A percentile compares a stretch with the other conserved stretches of the same genome.
phyloP scores from a whole-genome alignment of 2,329 filamentous ascomycete genomes.

The Diatrype stigma region DNA sequence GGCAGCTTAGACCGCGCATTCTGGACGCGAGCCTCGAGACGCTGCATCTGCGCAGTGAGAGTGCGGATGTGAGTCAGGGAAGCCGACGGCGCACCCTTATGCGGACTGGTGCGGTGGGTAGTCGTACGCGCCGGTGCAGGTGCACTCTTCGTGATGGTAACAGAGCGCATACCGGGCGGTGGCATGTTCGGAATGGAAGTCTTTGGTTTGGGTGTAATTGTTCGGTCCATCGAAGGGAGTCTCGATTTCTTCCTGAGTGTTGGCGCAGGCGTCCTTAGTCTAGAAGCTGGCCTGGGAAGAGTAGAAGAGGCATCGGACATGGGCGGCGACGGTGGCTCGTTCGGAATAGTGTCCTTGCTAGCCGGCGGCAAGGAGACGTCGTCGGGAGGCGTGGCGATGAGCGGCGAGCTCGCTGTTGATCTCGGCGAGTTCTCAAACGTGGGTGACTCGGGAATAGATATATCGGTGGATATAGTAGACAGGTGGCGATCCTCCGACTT shows the following conservation, averaged over 20 bases:
- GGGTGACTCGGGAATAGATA: conserved; percentile 64
- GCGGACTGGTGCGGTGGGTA: conserved; percentile 38
- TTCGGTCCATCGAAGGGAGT: conserved; percentile 51
- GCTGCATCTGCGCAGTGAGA: conserved; percentile 95
- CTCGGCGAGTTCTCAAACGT: conserved; percentile 73
- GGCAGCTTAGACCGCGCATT: conserved; percentile 88
- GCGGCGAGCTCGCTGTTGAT: conserved; percentile 86
- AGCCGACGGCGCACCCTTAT: conserved; percentile 53
- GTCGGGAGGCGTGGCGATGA: conserved; percentile 81
- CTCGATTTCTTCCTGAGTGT: conserved; percentile 42
- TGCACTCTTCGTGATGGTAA: conserved; percentile 43
- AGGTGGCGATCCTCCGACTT: conserved; percentile 59
- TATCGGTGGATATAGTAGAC: conserved; percentile 56
- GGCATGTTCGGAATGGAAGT: conserved; percentile 30
- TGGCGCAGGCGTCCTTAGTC: conserved; percentile 34
- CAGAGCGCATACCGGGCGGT: conserved; percentile 37
- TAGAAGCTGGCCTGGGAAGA: conserved; percentile 47
- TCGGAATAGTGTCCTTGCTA: conserved; percentile 56
- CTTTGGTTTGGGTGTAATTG: conserved; percentile 50
- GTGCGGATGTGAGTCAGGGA: conserved; percentile 91
- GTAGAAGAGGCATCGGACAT: conserved; percentile 79
- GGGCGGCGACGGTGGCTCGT: conserved; percentile 88
- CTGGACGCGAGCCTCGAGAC: conserved; percentile 89
- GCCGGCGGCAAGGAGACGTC: conserved; percentile 54
- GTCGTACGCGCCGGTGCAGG: conserved; percentile 46